Conservation (phyloP, 257 asterid species). For the Solanum lignicaule region DNA sequence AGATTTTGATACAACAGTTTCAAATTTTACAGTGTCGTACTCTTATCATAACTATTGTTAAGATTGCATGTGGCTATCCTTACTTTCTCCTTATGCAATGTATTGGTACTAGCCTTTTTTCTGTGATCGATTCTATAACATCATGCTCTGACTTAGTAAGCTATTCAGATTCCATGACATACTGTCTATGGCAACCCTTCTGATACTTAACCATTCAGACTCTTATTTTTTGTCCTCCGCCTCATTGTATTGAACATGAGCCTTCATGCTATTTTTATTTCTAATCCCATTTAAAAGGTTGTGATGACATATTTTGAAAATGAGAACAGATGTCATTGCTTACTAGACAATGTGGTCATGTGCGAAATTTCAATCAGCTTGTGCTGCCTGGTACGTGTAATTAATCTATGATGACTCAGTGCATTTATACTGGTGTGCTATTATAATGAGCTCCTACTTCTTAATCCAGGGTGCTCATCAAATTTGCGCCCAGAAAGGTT, state of each 20-base stretch:
- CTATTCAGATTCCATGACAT: not conserved
- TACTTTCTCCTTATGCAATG: not conserved
- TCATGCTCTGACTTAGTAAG: not conserved
- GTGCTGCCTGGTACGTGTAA: conserved; percentile 38
- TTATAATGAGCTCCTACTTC: not conserved
- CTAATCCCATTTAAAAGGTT: not conserved
- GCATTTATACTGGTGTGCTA: not conserved
- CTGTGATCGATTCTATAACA: not conserved
- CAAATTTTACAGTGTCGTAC: not conserved
- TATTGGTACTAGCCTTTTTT: not conserved
- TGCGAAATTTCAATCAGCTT: conserved; percentile 33
- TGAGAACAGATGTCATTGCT: conserved; percentile 33
- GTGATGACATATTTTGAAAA: not conserved
- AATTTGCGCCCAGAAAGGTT: conserved; percentile 41
- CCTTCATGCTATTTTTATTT: not conserved
- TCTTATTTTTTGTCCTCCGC: not conserved
- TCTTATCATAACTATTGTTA: not conserved
- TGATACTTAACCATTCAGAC: not conserved
- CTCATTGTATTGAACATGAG: not conserved
- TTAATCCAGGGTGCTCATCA: conserved; percentile 38
- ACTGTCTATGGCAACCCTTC: not conserved
- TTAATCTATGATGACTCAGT: not conserved
- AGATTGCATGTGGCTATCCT: not conserved
- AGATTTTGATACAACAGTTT: not conserved
- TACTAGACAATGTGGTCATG: conserved; percentile 27